Evolutionary conservation across 2,329 filamentous ascomycete genomes (phyloP).

Genomic region (Dryadomyces sulphureus): DNA sequence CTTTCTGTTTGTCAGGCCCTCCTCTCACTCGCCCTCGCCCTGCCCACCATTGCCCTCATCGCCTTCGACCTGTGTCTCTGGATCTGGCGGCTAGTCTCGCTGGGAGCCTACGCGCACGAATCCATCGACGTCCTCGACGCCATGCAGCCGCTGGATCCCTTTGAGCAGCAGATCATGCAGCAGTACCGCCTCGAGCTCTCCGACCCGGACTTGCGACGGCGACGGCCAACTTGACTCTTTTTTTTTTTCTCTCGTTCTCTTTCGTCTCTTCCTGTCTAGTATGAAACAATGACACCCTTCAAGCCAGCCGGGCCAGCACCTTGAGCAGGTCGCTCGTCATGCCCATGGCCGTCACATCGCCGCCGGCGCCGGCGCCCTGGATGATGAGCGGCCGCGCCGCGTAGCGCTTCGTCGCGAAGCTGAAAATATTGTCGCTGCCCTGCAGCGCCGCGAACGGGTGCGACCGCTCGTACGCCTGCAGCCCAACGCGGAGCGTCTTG

Average conservation of each 20-base stretch:
- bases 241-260: neutral
- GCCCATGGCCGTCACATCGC: constrained; percentile 94
- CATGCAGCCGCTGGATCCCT: neutral
- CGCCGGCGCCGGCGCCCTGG: constrained; percentile 86
- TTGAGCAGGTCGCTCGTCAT: constrained; percentile 90
- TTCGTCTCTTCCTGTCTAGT: neutral
- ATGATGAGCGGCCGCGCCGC: constrained; percentile 82
- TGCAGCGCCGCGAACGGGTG: constrained; percentile 89
- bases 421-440: constrained; percentile 98
- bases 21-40: constrained; percentile 28
- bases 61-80: constrained; percentile 36
- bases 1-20: constrained; percentile 19
- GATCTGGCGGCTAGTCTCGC: constrained; percentile 30
- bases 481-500: constrained; percentile 75
- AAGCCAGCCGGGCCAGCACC: constrained; percentile 57
- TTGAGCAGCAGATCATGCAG: neutral
- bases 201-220: too few species aligned
- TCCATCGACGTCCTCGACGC: neutral
- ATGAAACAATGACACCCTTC: too few species aligned
- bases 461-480: constrained; percentile 76
- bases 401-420: constrained; percentile 94
- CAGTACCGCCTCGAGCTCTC: too few species aligned
- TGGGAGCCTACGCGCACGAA: constrained; percentile 6
- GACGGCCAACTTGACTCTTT: too few species aligned
- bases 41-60: constrained; percentile 32